Evolutionary conservation across 2,329 filamentous ascomycete genomes (phyloP).

Genomic region (Dothistroma pini): DNA sequence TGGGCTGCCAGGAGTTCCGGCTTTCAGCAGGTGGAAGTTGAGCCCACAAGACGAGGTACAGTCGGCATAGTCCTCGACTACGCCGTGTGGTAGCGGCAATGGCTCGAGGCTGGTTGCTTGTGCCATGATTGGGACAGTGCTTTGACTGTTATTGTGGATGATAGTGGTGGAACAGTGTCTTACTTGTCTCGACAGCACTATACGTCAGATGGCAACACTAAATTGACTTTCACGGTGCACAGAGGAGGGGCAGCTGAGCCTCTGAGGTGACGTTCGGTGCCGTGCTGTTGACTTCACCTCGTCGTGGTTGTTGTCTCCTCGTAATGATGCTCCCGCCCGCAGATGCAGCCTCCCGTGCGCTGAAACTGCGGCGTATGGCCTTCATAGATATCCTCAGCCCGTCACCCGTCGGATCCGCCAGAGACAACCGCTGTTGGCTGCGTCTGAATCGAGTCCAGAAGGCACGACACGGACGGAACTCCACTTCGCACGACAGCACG

Average conservation of each 20-base stretch:
- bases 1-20: conserved; percentile 50
- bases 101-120: conserved; percentile 35
- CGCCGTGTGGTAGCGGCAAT: conserved; percentile 53
- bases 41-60: conserved; percentile 53
- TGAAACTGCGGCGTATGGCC: not conserved
- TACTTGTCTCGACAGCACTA: not conserved
- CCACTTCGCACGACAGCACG: not conserved
- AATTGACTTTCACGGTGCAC: not conserved
- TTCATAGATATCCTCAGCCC: not conserved
- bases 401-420: no score
- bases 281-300: not conserved
- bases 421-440: conserved; percentile 1
- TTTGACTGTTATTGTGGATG: not conserved
- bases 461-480: not conserved
- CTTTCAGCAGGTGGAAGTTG: conserved; percentile 59
- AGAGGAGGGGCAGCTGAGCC: not conserved
- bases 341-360: not conserved
- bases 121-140: conserved; percentile 5
- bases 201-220: not conserved
- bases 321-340: not conserved
- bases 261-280: not conserved
- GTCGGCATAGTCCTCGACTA: conserved; percentile 56
- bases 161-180: not conserved
- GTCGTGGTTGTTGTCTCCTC: not conserved
- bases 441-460: not conserved